Evolutionary conservation across 2,329 filamentous ascomycete species (phyloP).

Genomic region (Xylaria digitata): DNA sequence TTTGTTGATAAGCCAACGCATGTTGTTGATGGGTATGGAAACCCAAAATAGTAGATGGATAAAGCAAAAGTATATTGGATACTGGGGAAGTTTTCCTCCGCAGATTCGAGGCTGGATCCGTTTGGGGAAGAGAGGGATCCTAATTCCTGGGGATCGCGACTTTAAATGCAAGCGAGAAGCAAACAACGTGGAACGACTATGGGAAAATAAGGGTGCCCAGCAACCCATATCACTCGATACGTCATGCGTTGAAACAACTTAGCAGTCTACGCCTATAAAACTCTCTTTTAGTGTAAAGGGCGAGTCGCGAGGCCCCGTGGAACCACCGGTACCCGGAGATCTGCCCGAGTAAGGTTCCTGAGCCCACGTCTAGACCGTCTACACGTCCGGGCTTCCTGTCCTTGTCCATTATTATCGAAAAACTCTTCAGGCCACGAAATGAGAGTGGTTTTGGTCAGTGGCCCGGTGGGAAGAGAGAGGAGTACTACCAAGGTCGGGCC

Average conservation of each 20-base stretch:
- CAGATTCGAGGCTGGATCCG: slow-evolving; percentile 14
- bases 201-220: slow-evolving; percentile 14
- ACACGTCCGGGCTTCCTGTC: not conserved
- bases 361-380: not conserved
- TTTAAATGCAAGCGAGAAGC: slow-evolving; percentile 12
- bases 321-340: slow-evolving; percentile 1
- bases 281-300: slow-evolving; percentile 16
- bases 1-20: slow-evolving; percentile 46
- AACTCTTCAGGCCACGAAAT: slow-evolving; percentile 12
- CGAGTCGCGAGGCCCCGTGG: slow-evolving; percentile 25
- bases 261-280: not conserved
- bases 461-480: not conserved
- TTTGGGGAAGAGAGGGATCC: not conserved
- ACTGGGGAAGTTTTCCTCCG: slow-evolving; percentile 15
- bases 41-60: not conserved
- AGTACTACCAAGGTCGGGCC: slow-evolving; percentile 1
- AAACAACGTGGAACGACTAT: not conserved
- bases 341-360: not conserved
- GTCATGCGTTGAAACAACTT: slow-evolving; percentile 18
- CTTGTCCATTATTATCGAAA: slow-evolving; percentile 6
- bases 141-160: slow-evolving; percentile 6
- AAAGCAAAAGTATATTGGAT: not conserved
- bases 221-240: slow-evolving; percentile 11
- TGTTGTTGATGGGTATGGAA: slow-evolving; percentile 31
- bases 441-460: not conserved